Base-by-base conservation (phyloP, 1,139 yeast species). In the Blastobotrys elegans region DNA sequence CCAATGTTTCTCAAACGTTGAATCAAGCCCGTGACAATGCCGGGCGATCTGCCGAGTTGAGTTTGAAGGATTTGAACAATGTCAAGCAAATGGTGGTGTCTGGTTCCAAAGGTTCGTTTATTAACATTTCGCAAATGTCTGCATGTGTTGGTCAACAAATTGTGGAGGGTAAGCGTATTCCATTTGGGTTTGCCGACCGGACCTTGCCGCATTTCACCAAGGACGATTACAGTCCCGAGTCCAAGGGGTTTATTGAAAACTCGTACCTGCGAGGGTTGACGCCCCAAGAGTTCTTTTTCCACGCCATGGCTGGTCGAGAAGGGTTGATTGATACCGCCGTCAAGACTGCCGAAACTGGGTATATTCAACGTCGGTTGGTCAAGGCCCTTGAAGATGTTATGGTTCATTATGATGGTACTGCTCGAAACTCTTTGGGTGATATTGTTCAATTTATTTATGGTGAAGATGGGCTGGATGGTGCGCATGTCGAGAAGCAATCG, bases 231-330 rank as follows among this genome's bases (percentile, higher is more conserved):
- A 86, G 96, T 48, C 97, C 98, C 27, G 98, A 92, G 69, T 89
- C 97, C 3, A 88, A 89, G 66, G 99, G 99, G 55, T 94, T 94
- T 61, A 95, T 94, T 56, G 98, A 92, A 69, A 94, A 94, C 64
- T 94, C 98, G 11, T 94, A 92, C 63, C 76, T 92, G 64, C 82
- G 98, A 75, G 99, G 99, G 37, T 76, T 94, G 63, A 92, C 98
- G 14, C 99, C 99, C 34, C 98, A 92, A 70, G 98, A 94, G 68
- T 94, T 94, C 69, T 94, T 94, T 66, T 92, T 92, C 84, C 99
- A 94, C 68, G 98, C 98, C 48, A 94, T 94, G 98, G 98, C 98
- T 61, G 99, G 99, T 77, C 88, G 99, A 78, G 99, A 92, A 74
- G 99, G 99, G 80, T 79, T 92, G 67, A 92, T 92, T 68, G 99